These are phyloP conservation scores for Lichtheimia ramosa DNA, from an alignment of 371 early-diverging fungal genomes.

Conservation along the genomic window DNA sequence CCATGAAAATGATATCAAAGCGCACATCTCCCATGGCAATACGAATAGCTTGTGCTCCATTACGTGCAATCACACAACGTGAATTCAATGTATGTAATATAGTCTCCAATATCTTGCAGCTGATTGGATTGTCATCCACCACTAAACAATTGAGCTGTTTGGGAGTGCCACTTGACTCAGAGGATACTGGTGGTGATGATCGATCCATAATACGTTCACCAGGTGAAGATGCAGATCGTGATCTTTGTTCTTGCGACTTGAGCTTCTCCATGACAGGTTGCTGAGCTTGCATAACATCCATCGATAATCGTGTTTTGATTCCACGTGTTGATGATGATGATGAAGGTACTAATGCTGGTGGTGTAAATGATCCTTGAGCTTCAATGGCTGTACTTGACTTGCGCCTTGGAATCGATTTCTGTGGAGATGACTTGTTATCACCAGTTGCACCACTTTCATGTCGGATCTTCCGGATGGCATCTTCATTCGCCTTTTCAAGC, in stretches of 20 bases:
- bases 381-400: slow-evolving; percentile 1
- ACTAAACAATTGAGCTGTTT: slow-evolving; percentile 61
- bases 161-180: background rate
- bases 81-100: slow-evolving; percentile 73
- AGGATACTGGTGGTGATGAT: slow-evolving; percentile 1
- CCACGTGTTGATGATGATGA: slow-evolving; percentile 12
- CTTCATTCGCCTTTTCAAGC: slow-evolving; percentile 88
- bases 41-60: slow-evolving; percentile 90
- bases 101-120: slow-evolving; percentile 85
- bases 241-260: slow-evolving; percentile 2
- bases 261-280: background rate
- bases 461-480: slow-evolving; percentile 72
- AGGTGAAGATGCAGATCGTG: slow-evolving; percentile 18
- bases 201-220: slow-evolving; percentile 12
- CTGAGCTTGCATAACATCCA: background rate
- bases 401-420: background rate
- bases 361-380: background rate
- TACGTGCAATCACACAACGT: slow-evolving; percentile 79
- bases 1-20: slow-evolving; percentile 93
- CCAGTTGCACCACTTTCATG: slow-evolving; percentile 32
- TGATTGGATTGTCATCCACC: slow-evolving; percentile 91
- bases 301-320: background rate
- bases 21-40: slow-evolving; percentile 84
- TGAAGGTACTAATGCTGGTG: slow-evolving; percentile 3
- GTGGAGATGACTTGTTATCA: slow-evolving; percentile 7